These are phyloP conservation scores for Cucurbita pepo DNA, from an alignment of 306 rosid genomes.

Conservation along the genomic window DNA sequence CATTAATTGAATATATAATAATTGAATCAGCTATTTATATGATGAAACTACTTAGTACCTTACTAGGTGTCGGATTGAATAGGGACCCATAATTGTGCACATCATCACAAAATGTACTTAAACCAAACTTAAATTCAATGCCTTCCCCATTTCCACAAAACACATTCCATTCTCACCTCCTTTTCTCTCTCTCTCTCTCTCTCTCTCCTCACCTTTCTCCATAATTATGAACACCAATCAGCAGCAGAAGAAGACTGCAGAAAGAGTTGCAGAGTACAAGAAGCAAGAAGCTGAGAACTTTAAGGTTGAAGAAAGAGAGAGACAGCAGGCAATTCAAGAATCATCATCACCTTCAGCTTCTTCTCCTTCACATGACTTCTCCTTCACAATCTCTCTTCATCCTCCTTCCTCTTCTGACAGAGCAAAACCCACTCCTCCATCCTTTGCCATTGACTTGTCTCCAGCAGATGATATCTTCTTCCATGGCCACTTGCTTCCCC, in stretches of 20 bases:
- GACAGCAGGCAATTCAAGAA: not conserved
- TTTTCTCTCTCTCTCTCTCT: conserved; percentile 13
- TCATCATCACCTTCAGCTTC: conserved; percentile 22
- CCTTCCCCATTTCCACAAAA: conserved; percentile 19
- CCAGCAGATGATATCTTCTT: conserved; percentile 97
- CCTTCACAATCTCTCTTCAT: conserved; percentile 80
- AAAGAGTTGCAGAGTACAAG: conserved; percentile 9
- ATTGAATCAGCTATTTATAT: not conserved
- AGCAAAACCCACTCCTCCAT: conserved; percentile 22
- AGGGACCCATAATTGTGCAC: conserved; percentile 28
- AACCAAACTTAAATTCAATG: conserved; percentile 13
- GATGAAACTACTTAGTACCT: not conserved
- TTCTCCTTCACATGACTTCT: conserved; percentile 84
- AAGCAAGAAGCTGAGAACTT: not conserved
- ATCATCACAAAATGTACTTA: conserved; percentile 3
- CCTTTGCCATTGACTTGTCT: conserved; percentile 67
- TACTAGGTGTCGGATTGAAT: conserved; percentile 37
- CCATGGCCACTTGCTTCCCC: conserved; percentile 95
- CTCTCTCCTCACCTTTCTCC: conserved; percentile 25
- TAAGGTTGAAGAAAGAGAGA: not conserved
- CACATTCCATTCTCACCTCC: conserved; percentile 27
- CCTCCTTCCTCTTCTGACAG: conserved; percentile 19
- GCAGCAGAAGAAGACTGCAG: conserved; percentile 21
- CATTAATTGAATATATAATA: not conserved
- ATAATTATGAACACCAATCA: conserved; percentile 15